Evolutionary conservation across 2,329 filamentous ascomycete species (phyloP).

Genomic region (Cordyceps fumosorosea): DNA sequence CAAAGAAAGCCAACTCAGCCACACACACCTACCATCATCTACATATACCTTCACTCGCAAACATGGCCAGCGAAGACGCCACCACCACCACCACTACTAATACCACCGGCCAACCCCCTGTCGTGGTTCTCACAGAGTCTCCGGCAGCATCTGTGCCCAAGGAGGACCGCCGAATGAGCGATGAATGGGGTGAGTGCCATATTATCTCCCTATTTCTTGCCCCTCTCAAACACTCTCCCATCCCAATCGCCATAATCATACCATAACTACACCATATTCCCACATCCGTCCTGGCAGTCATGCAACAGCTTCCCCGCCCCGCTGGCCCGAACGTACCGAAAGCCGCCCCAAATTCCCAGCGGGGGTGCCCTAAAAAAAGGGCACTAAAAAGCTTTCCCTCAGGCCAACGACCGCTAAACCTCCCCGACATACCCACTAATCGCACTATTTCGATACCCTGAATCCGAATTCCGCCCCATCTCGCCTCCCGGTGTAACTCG

Average conservation of each 20-base stretch:
- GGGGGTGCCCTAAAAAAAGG: background rate
- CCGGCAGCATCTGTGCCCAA: conserved; percentile 20
- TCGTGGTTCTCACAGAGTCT: conserved; percentile 23
- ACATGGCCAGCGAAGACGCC: conserved; percentile 20
- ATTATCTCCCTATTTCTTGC: background rate
- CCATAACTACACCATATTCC: background rate
- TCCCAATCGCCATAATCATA: background rate
- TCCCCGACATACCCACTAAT: no score
- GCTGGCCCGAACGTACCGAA: background rate
- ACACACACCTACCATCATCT: background rate
- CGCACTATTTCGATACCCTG: no score
- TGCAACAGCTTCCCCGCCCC: background rate
- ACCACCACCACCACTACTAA: conserved; percentile 8
- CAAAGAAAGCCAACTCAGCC: background rate
- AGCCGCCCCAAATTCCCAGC: background rate
- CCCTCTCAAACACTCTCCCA: background rate
- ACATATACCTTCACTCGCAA: background rate
- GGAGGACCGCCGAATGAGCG: conserved; percentile 32
- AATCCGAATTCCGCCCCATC: no score
- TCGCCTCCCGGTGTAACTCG: no score
- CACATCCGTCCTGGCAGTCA: background rate
- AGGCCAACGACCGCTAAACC: no score
- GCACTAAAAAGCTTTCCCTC: background rate
- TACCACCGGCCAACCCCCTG: conserved; percentile 16
- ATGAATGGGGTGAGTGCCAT: conserved; percentile 41